Evolutionary conservation across 2,329 filamentous ascomycete species (phyloP).

Genomic region (Sporothrix pseudoabietina): DNA sequence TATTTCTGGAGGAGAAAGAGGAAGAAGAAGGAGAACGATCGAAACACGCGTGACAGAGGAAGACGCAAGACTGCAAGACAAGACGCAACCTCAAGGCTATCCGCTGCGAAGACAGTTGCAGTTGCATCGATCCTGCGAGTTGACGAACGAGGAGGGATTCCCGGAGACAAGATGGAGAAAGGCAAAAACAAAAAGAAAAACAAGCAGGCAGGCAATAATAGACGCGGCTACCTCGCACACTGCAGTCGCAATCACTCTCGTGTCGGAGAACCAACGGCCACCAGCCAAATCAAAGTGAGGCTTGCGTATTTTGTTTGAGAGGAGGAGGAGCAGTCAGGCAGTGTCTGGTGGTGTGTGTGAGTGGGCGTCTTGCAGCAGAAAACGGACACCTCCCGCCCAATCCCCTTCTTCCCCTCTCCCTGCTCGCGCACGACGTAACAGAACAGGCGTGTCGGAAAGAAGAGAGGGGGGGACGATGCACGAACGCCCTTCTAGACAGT

Average conservation of each 20-base stretch:
- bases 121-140: slow-evolving; percentile 14
- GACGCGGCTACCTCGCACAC: not conserved
- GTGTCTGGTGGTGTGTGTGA: not conserved
- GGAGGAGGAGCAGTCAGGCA: no score
- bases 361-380: not conserved
- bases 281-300: slow-evolving; percentile 29
- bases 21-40: not conserved
- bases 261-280: not conserved
- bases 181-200: not conserved
- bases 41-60: not conserved
- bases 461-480: not conserved
- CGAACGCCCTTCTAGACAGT: not conserved
- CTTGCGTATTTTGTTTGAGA: not conserved
- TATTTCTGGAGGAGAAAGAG: not conserved
- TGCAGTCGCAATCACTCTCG: not conserved
- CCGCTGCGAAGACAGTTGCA: not conserved
- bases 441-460: not conserved
- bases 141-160: not conserved
- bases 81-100: not conserved
- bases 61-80: not conserved
- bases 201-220: not conserved
- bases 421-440: not conserved
- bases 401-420: slow-evolving; percentile 9
- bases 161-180: not conserved
- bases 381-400: not conserved